Conservation (phyloP, 768 basidiomycete genomes). For the Porphyrellus cyaneotinctus region DNA sequence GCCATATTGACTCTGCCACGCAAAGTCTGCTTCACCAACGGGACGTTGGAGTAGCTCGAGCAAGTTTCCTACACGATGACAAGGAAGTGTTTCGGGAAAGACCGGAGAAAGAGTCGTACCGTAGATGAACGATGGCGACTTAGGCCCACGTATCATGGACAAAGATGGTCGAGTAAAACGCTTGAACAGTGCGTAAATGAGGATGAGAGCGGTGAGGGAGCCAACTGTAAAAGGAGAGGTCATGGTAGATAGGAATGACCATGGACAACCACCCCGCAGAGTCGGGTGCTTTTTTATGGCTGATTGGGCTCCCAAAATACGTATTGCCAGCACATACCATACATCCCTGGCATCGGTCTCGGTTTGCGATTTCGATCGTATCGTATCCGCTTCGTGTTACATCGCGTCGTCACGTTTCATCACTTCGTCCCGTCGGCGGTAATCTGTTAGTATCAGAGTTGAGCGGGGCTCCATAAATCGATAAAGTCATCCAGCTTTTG, state of each 20-base stretch:
- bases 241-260: not conserved
- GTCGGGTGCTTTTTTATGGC: not conserved
- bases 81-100: constrained; percentile 8
- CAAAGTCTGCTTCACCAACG: constrained; percentile 28
- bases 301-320: no score
- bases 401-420: no score
- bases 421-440: no score
- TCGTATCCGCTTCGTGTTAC: no score
- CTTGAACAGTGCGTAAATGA: not conserved
- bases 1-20: constrained; percentile 30
- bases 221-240: not conserved
- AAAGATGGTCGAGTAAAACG: constrained; percentile 6
- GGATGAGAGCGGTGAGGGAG: not conserved
- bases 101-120: constrained; percentile 7
- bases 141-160: constrained; percentile 13
- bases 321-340: no score
- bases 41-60: constrained; percentile 22
- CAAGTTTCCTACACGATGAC: constrained; percentile 20
- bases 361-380: not conserved
- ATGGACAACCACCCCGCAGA: not conserved
- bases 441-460: no score
- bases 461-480: no score
- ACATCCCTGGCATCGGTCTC: not conserved
- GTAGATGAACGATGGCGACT: constrained; percentile 13
- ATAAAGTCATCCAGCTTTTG: no score